Evolutionary conservation across 305 asterid species (phyloP).

Genomic region (Plantago coronopus): DNA sequence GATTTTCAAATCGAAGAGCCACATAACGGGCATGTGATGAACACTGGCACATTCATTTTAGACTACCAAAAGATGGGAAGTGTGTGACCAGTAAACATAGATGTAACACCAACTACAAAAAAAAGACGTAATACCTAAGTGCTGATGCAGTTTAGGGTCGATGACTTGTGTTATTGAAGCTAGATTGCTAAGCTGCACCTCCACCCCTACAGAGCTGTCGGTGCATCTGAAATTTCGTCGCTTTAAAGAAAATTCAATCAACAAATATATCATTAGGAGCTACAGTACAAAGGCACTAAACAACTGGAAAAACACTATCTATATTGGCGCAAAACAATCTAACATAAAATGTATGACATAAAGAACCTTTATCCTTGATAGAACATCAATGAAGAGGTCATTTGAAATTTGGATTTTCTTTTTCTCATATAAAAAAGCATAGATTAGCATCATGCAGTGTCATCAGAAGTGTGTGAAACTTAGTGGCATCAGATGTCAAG

Average conservation of each 20-base stretch:
- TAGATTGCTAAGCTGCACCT: constrained; percentile 67
- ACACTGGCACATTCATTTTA: not conserved
- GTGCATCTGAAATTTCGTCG: constrained; percentile 96
- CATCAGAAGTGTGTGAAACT: too few relatives aligned
- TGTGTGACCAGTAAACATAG: not conserved
- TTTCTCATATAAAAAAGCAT: too few relatives aligned
- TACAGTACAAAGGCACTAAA: constrained; percentile 17
- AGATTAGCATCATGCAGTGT: too few relatives aligned
- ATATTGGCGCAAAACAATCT: constrained; percentile 12
- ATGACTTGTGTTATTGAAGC: constrained; percentile 75
- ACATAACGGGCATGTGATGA: not conserved
- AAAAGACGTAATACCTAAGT: constrained; percentile 63
- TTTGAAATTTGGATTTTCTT: too few relatives aligned
- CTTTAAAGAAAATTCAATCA: constrained; percentile 40
- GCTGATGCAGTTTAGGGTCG: constrained; percentile 89
- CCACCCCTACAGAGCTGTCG: constrained; percentile 79
- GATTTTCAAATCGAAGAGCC: not conserved
- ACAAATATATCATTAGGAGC: constrained; percentile 12
- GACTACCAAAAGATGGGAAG: not conserved
- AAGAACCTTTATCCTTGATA: not conserved
- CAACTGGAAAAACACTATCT: not conserved
- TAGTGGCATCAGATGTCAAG: too few relatives aligned
- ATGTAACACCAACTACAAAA: too few relatives aligned
- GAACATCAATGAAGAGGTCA: too few relatives aligned
- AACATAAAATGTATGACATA: constrained; percentile 1